Evolutionary conservation across 495 filamentous ascomycete species (phyloP), one percentile per base, ranked within the genome.

Genomic region (Penicillium maclennaniae): DNA sequence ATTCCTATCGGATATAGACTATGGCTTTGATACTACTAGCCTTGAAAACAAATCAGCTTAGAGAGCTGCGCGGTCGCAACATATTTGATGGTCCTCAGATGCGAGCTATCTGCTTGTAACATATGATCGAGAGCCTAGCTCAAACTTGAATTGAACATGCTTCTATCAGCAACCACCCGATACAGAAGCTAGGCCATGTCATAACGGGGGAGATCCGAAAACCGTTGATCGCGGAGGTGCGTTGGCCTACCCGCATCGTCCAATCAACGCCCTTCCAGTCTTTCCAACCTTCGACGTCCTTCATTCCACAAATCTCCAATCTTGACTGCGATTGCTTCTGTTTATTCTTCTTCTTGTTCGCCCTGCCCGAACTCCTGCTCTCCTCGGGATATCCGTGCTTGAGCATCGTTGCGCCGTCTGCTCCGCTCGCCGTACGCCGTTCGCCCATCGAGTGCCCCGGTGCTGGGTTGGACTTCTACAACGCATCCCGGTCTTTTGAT

Each of bases 191-290:
- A 45, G 47, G 53, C 39, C 38, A 23, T 23, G 23, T 23, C 23
- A 23, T 2, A 2, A 25, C 15, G 39, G n/a, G 8, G 46, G 53
- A 56, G 53, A 56, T 49, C 45, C 57, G 45, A 52, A 51, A 42
- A 43, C 51, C 50, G 58, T 57, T 57, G 51, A 46, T 60, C 54
- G 42, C 60, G 46, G 45, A 57, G 53, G 50, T 54, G 52, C 38
- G 47, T 36, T 38, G 53, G 59, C 53, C 47, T 43, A 26, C 45
- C 45, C 37, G 28, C 47, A 10, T 57, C 20, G 44, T 40, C 62
- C 62, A 65, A 65, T 65, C 59, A 65, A 45, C 53, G 23, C 31
- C 44, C 55, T 62, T 63, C 56, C 63, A 59, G 54, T 47, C 51
- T 55, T 45, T 45, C 57, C 54, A 66, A 57, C 59, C 56, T 49